Evolutionary conservation across 306 rosid species (phyloP).

Genomic region (Alnus glutinosa): DNA sequence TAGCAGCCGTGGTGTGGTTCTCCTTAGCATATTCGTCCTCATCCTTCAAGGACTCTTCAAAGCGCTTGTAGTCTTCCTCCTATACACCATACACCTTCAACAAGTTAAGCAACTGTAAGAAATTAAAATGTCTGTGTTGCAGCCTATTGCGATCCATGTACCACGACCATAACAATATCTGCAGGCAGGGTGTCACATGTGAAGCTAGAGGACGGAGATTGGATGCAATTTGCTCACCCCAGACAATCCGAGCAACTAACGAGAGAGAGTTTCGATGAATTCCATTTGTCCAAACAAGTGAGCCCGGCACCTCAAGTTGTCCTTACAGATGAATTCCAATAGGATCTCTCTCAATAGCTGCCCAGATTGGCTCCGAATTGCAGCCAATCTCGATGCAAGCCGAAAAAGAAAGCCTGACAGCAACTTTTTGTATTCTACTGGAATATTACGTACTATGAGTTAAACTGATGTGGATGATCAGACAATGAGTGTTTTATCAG

Average conservation of each 20-base stretch:
- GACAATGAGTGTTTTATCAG: background rate
- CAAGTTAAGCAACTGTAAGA: slow-evolving; percentile 3
- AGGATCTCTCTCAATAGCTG: too few relatives aligned
- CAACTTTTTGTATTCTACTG: background rate
- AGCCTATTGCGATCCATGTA: background rate
- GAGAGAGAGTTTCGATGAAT: too few relatives aligned
- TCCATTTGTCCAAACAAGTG: too few relatives aligned
- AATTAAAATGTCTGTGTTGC: background rate
- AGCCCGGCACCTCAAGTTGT: too few relatives aligned
- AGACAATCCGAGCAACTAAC: too few relatives aligned
- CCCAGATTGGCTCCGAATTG: too few relatives aligned
- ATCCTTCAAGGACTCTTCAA: slow-evolving; percentile 50
- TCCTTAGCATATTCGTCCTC: slow-evolving; percentile 29
- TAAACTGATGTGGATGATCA: background rate
- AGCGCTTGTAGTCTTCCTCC: slow-evolving; percentile 61
- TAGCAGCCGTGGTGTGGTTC: slow-evolving; percentile 3
- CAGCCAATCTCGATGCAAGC: background rate
- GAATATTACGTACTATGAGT: too few relatives aligned
- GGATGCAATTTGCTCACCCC: too few relatives aligned
- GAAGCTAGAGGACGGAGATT: too few relatives aligned
- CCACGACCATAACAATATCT: background rate
- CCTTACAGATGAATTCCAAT: too few relatives aligned
- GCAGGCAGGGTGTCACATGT: background rate
- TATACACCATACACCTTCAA: slow-evolving; percentile 23
- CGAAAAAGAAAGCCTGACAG: background rate